Evolutionary conservation across 306 rosid genomes (phyloP).

Genomic region (Prunus mira): DNA sequence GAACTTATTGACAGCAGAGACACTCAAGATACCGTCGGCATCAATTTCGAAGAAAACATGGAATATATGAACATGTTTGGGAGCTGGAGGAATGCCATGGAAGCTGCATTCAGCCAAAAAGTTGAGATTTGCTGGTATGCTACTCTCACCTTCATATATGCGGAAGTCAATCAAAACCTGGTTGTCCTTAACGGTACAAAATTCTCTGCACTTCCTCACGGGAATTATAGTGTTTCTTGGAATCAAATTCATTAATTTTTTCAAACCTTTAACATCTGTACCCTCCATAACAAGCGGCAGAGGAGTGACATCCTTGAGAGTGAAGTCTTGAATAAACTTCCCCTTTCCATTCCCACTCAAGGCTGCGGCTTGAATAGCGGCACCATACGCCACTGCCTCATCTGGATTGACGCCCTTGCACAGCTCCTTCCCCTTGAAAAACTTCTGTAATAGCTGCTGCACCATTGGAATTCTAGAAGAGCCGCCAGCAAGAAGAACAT

Average conservation of each 20-base stretch:
- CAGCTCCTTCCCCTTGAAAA: background rate
- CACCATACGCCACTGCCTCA: background rate
- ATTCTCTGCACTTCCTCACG: rapidly evolving
- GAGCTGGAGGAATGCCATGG: background rate
- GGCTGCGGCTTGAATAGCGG: background rate
- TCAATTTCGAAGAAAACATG: background rate
- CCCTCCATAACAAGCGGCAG: background rate
- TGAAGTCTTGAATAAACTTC: background rate
- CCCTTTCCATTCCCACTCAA: background rate
- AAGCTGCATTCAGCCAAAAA: background rate
- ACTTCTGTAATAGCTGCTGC: background rate
- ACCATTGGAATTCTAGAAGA: background rate
- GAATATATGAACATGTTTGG: background rate
- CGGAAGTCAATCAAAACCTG: background rate
- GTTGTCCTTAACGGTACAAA: background rate
- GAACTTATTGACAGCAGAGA: background rate
- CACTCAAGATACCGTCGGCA: conserved; percentile 2
- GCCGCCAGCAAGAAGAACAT: background rate
- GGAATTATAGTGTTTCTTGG: background rate
- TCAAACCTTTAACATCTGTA: background rate
- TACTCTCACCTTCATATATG: background rate
- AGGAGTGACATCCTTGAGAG: background rate
- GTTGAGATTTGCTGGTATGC: background rate
- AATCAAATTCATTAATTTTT: background rate
- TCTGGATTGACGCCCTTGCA: background rate